Evolutionary conservation across 164 flowering plant species (phyloP).

Genomic region (Vitis rotundifolia): DNA sequence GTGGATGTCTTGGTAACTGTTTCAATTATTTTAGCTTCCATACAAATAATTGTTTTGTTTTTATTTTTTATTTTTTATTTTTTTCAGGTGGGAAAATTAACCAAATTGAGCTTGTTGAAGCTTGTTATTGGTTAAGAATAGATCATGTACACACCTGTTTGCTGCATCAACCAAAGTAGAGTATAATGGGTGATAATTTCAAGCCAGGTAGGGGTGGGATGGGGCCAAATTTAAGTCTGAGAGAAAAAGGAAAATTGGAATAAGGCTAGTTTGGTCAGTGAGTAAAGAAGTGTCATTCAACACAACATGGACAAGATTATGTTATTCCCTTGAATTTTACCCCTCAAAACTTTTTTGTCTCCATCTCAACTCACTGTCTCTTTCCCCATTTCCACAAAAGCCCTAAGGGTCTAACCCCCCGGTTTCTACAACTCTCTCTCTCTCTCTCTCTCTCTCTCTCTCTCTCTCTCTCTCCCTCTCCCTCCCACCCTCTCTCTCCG

Average conservation of each 20-base stretch:
- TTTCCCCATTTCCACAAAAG: constrained; percentile 11
- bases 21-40: no score
- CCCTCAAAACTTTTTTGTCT: constrained; percentile 14
- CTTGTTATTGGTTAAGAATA: no score
- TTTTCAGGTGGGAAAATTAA: no score
- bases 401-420: constrained; percentile 14
- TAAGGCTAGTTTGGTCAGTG: constrained; percentile 15
- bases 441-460: constrained; percentile 1
- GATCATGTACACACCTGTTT: no score
- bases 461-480: not conserved
- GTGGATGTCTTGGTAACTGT: no score
- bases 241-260: not conserved
- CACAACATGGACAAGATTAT: constrained; percentile 19
- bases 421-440: not conserved
- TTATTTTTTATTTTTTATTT: no score
- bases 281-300: constrained; percentile 29
- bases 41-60: no score
- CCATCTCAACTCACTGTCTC: constrained; percentile 17
- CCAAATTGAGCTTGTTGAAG: no score
- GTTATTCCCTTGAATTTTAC: constrained; percentile 17
- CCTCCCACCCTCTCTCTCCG: constrained; percentile 1
- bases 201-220: no score
- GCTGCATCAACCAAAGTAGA: no score
- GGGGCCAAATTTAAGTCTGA: not conserved
- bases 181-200: no score